Percentiles rank a stretch among this genome's conserved stretches.
Evolutionary conservation across 2,329 filamentous ascomycete genomes (phyloP).

Genomic region (Trematosphaeria pertusa): DNA sequence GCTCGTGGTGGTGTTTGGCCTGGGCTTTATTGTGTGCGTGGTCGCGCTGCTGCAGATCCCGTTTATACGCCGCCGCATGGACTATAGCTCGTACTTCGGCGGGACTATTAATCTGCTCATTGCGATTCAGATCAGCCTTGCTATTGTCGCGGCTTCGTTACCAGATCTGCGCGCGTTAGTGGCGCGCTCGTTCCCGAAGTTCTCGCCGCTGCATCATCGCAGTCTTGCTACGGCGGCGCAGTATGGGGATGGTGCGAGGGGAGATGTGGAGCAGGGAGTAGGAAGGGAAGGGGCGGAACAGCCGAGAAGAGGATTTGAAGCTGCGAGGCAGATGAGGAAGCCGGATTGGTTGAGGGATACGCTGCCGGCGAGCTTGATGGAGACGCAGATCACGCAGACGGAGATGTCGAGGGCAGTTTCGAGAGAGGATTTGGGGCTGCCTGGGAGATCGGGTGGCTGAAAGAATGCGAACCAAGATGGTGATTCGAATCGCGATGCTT

Average conservation of each 20-base stretch:
- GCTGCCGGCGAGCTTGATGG: constrained; percentile 28
- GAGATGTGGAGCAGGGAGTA: constrained; percentile 9
- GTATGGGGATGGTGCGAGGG: neutral
- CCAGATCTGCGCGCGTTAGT: constrained; percentile 34
- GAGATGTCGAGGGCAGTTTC: constrained; percentile 1
- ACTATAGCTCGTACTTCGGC: constrained; percentile 30
- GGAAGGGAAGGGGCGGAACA: constrained; percentile 1
- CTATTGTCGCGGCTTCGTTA: constrained; percentile 34
- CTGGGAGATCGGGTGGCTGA: neutral
- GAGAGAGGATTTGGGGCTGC: neutral
- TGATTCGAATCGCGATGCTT: no score
- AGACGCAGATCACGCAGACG: constrained; percentile 19
- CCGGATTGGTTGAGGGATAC: constrained; percentile 31
- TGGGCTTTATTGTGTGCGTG: constrained; percentile 35
- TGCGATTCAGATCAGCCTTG: constrained; percentile 33
- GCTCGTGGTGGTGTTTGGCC: constrained; percentile 29
- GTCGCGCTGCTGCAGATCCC: constrained; percentile 38
- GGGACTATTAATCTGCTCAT: constrained; percentile 34
- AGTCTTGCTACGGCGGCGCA: constrained; percentile 18
- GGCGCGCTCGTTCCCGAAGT: constrained; percentile 25
- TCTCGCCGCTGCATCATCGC: constrained; percentile 32
- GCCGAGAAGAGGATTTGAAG: constrained; percentile 9
- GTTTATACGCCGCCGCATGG: constrained; percentile 30
- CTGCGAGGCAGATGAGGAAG: constrained; percentile 15
- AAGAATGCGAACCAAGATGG: no score